phyloP scores from a whole-genome alignment of 2,329 filamentous ascomycete species.

The Aureobasidium mangrovei region DNA sequence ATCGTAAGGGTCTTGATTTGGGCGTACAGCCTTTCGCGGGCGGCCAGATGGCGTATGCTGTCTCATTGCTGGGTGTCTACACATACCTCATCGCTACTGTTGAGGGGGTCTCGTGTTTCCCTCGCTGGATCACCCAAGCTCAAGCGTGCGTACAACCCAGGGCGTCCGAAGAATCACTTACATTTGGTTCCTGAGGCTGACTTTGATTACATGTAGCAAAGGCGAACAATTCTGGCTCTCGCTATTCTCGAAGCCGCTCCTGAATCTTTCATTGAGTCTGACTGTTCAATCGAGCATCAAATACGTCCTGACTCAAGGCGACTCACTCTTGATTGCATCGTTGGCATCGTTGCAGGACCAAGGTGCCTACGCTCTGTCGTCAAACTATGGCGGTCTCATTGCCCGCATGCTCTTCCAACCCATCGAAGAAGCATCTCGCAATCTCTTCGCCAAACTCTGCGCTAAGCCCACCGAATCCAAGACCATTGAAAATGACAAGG shows the following conservation, averaged over 20 bases:
- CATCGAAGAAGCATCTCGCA: constrained; percentile 85
- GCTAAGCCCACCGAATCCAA: constrained; percentile 24
- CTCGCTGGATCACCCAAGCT: constrained; percentile 29
- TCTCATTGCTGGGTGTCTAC: constrained; percentile 63
- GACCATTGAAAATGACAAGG: constrained; percentile 21
- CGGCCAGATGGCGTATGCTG: constrained; percentile 72
- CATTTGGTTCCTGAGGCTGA: not conserved
- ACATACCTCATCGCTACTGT: constrained; percentile 44
- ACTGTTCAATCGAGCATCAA: constrained; percentile 85
- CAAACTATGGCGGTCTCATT: constrained; percentile 82
- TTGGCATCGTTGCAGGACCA: constrained; percentile 72
- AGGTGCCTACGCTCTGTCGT: constrained; percentile 84
- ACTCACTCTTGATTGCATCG: constrained; percentile 75
- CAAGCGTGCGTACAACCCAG: constrained; percentile 31
- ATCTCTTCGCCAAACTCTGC: constrained; percentile 78
- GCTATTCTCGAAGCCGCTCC: constrained; percentile 60
- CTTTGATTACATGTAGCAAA: constrained; percentile 19
- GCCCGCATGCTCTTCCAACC: constrained; percentile 89
- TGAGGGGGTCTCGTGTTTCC: constrained; percentile 62
- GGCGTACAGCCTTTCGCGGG: constrained; percentile 83
- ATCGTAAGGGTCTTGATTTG: constrained; percentile 42
- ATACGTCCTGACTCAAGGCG: constrained; percentile 87
- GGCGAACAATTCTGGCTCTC: constrained; percentile 42
- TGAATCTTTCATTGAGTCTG: constrained; percentile 69
- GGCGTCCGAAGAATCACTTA: not conserved